Conservation (phyloP, 2,329 filamentous ascomycete species). For the Ophiostoma tasmaniense region DNA sequence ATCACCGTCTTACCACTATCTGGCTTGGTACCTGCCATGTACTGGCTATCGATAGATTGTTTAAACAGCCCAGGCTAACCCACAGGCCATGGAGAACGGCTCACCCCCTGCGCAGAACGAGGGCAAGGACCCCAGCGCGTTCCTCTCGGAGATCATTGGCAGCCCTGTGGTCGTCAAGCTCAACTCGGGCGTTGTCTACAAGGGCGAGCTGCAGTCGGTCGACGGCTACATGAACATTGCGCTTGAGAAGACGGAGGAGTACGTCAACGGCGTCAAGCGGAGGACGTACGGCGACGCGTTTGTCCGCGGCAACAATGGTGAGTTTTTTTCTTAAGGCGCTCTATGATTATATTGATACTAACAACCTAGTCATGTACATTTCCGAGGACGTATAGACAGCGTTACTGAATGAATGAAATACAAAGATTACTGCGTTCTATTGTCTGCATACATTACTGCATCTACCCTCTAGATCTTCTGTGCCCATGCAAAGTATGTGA, state of each 20-base stretch:
- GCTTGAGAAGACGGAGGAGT: slow-evolving; percentile 89
- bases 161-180: slow-evolving; percentile 92
- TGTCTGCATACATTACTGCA: neutral
- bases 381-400: slow-evolving; percentile 46
- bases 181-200: slow-evolving; percentile 97
- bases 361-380: slow-evolving; percentile 56
- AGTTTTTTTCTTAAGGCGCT: slow-evolving; percentile 28
- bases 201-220: slow-evolving; percentile 91
- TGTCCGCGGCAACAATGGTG: slow-evolving; percentile 87
- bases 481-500: slow-evolving; percentile 57
- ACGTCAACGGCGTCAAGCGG: slow-evolving; percentile 73
- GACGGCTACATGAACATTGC: slow-evolving; percentile 99
- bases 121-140: slow-evolving; percentile 86
- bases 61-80: too few species aligned
- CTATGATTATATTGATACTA: slow-evolving; percentile 12
- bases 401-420: slow-evolving; percentile 24
- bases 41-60: too few species aligned
- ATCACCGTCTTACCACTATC: too few species aligned
- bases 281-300: slow-evolving; percentile 90
- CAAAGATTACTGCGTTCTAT: neutral
- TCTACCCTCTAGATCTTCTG: slow-evolving; percentile 29
- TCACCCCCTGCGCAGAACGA: slow-evolving; percentile 49
- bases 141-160: slow-evolving; percentile 89
- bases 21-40: too few species aligned
- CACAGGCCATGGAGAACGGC: slow-evolving; percentile 58